Base-by-base conservation (phyloP, 1,284 basidiomycete species). In the Leccinum brunneo-olivaceum region DNA sequence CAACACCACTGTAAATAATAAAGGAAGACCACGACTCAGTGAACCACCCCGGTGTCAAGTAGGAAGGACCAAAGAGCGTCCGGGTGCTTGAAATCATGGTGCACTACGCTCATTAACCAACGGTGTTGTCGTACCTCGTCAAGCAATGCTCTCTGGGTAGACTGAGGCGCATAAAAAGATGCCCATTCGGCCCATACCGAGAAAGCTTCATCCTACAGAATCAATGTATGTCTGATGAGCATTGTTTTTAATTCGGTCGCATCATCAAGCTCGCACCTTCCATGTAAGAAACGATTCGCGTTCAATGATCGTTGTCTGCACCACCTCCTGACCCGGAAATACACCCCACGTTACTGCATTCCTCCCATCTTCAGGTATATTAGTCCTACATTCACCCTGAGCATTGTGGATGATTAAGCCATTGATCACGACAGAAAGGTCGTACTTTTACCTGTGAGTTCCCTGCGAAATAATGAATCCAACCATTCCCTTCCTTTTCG, bases 311-410 rank as follows among this genome's bases (percentile, higher is more conserved):
- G 96, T 99, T 7, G 94, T 91, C 62, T 98, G 95, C 2, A 87
- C 80, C 46, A 99, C 87, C 66, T 99, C 96, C 61, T 94, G 86
- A 0, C 90, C 92, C 4, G 96, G 92, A 68, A 98, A 99, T 8
- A 96, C 88, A 50, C 95, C 95, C 96, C 95, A 99, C 0, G 96
- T 99, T 20, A 99, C 96, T 0, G 94, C 95, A 64, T 97, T 97
- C 43, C 90, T 80, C 8, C 81, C 85, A 29, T 81, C 81, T 24
- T 84, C 78, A 2, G 78, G 73, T 10, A 92, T 79, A 64, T 96
- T 98, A 23, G 84, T 91, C 47, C 73, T 71, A 55, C 82, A 82
- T 47, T 93, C 86, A 41, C 90, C 93, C 81, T 91, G 12, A 45
- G 30, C n/a, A n/a, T 24, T 6, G n/a, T 10, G 6, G 14, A 15